Evolutionary conservation across 192 early-diverging fungal species (phyloP), one percentile per base, ranked within the genome.

Genomic region (Coemansia furcata): DNA sequence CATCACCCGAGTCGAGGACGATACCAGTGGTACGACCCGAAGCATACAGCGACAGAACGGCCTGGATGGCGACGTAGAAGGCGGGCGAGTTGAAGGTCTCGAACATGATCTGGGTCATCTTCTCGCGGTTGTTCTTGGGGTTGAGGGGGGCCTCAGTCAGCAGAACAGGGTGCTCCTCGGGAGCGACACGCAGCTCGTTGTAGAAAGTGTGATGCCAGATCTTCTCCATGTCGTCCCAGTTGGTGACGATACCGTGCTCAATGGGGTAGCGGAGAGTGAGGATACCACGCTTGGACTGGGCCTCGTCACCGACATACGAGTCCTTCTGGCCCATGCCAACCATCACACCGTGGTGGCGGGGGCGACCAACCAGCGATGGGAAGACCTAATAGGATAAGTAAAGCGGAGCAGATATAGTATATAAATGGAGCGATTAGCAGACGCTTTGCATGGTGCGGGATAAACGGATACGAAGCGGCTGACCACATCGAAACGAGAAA

Each of bases 21-120:
- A 98, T 93, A 94, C 97, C 97, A 67, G 95, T 98, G 73, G 93
- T 96, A 88, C 93, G 92, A 77, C 96, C 96, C 60, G 94, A 95
- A 60, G 96, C 94, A 82, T 97, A 97, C 39, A 97, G 88, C 74
- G 97, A 94, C 36, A 99, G 87, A 7, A 97, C 97, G 58, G 96
- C 95, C 82, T 96, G 95, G 82, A 97, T 98, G 76, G 90, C 87
- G 62, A 99, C 95, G 83, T 97, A 99, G 89, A 98, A 96, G 62
- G 93, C 97, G 66, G 94, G 94, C 50, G 89, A 87, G 80, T 95
- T 95, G 90, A 97, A 98, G 72, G 94, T 94, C 87, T 98, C 97
- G 73, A 98, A 99, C 95, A 97, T 97, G 79, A 99, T 96, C 86
- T 99, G 94, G 68, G 93, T 93, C 95, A 97, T 98, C 90, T 96